Evolutionary conservation across 805 yeast genomes (phyloP).

Genomic region (Candida easanensis): DNA sequence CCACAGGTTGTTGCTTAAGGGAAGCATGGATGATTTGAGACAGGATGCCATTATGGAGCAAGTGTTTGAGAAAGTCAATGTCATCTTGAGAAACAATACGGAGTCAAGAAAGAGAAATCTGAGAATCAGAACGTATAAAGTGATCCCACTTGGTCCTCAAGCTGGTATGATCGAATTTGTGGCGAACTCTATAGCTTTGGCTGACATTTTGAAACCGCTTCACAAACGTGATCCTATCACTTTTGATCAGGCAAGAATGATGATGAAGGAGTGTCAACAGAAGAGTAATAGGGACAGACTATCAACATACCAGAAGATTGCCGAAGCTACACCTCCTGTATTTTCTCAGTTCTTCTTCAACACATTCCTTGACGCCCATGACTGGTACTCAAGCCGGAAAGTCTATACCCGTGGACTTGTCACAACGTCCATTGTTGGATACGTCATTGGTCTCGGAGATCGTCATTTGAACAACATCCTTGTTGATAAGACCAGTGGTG

Average conservation of each 20-base stretch:
- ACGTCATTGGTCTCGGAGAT: conserved; percentile 90
- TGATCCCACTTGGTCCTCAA: conserved; percentile 82
- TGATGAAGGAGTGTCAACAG: conserved; percentile 59
- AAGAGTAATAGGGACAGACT: conserved; percentile 42
- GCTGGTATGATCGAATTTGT: conserved; percentile 93
- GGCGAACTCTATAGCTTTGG: conserved; percentile 65
- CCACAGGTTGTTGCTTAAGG: conserved; percentile 68
- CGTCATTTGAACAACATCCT: conserved; percentile 89
- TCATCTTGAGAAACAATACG: conserved; percentile 52
- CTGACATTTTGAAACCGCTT: conserved; percentile 61
- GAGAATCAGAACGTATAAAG: conserved; percentile 78
- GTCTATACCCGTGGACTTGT: conserved; percentile 78
- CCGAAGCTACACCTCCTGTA: conserved; percentile 56
- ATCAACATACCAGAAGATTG: conserved; percentile 45
- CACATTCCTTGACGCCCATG: conserved; percentile 60
- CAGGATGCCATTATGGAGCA: conserved; percentile 99
- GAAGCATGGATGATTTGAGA: conserved; percentile 86
- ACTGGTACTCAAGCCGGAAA: conserved; percentile 69
- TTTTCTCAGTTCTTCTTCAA: conserved; percentile 69
- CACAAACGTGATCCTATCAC: conserved; percentile 54
- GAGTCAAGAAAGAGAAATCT: conserved; percentile 57
- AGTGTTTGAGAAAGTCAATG: conserved; percentile 84
- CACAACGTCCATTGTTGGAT: conserved; percentile 80
- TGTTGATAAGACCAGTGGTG: conserved; percentile 79
- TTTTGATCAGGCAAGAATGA: conserved; percentile 55